Base-by-base conservation (phyloP, 257 asterid species). In the Solanum etuberosum region DNA sequence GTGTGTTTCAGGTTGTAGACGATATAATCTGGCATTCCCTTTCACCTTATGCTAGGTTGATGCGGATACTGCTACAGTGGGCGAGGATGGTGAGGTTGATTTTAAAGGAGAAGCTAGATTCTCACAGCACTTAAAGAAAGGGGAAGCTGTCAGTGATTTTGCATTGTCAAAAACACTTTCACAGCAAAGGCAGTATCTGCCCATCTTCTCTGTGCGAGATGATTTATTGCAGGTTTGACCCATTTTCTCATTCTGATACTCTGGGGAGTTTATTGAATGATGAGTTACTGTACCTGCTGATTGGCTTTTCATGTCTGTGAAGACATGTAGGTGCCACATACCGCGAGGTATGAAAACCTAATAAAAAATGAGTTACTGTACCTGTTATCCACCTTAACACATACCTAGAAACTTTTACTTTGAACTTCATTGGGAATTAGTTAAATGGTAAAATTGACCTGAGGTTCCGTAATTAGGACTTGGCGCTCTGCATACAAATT, bases 41-140 rank as follows among this genome's bases (percentile, higher is more conserved):
- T 87, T 77, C 84, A 65, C 91, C 81, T 85, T 68, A 89, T 88
- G 80, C 86, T 89, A 97, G 99, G 90, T 97, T 93, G 99, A 97
- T 91, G 99, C 98, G 32, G 99, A 97, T 92, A 97, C 97, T 86
- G 98, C 99, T 90, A 91, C 86, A 72, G 98, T 97, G 85, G 99
- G 99, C 29, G 98, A 97, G 87, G 90, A 96, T 89, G 99, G 99
- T 86, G 99, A 97, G 92, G 92, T 97, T 87, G 98, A 97, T 92
- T 97, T 95, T 89, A 97, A 94, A 90, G 98, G 93, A 90, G 99
- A 96, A 86, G 98, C 99, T 63, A 96, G 92, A 88, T 96, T 97
- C 90, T 95, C 98, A 12, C 99, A 96, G 91, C 99, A 96, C 91
- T 72, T 96, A 76, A 95, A 94, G 90, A 95, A 93, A 92, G 95